Base-by-base conservation (phyloP, 2,329 filamentous ascomycete genomes). In the Fusarium penzigii region DNA sequence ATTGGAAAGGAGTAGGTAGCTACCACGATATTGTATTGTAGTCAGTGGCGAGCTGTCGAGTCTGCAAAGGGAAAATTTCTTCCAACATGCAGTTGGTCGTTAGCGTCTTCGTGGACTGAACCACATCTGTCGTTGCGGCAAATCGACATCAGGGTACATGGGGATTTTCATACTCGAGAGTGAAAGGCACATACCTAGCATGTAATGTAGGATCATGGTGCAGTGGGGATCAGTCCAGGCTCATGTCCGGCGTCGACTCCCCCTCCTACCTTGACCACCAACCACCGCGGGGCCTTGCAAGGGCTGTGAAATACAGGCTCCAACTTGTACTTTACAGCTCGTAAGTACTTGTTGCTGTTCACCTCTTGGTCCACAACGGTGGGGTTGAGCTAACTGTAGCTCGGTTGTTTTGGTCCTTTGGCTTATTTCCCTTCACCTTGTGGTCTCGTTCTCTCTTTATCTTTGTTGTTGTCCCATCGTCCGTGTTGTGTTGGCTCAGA, bases 221-320 rank as follows among this genome's bases (percentile, higher is more conserved):
- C 47, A 56, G 57, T 61, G 57, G 58, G 44, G 58, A 60, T 56
- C 45, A 55, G 48, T 58, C 44, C 42, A 40, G 48, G 45, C 45
- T 58, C 44, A 47, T 56, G 58, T n/a, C n/a, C n/a, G n/a, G n/a
- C 51, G 39, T 34, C 56, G 57, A 60, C 58, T 61, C 58, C 58
- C 58, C 20, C 20, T 25, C 20, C 20, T 7, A 25, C 20, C 20
- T n/a, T n/a, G n/a, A n/a, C 20, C 20, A 25, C 20, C 20, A 25
- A 25, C 20, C 39, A 17, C 39, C n/a, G 17, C 10, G 16, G 16
- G 16, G 39, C 39, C 39, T 17, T 40, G 39, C 32, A 36, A 11
- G 32, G 32, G 32, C 32, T 36, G 32, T 14, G 32, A 36, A 36
- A 36, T 14, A 25, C 20, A 25, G 20, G 7, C 7, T 25, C 20